Base-by-base conservation (phyloP, 2,329 filamentous ascomycete species). In the Torrubiella hemipterigena region DNA sequence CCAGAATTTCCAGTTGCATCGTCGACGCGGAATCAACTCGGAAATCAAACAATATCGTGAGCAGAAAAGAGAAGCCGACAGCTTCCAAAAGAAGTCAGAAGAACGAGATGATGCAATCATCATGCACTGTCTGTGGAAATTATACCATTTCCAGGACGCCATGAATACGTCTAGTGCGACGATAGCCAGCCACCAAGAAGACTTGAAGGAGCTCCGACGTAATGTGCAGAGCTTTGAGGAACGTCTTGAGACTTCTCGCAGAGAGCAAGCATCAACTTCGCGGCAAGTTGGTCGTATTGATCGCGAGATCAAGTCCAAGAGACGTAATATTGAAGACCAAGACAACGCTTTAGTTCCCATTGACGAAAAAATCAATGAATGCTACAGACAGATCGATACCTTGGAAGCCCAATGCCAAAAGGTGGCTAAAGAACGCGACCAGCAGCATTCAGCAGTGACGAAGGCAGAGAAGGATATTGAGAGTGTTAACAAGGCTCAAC, bases 11-110 rank as follows among this genome's bases (percentile, higher is more conserved):
- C 87, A 93, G 51, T 73, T 96, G 7, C 81, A 91, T 48, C 76
- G 87, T 38, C 82, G 91, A 20, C 77, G 91, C 43, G 86, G 83
- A 29, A 95, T 98, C 59, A 96, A 96, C 54, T 89, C 86, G 3
- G 91, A 98, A 57, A 93, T 98, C 53, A 94, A 91, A 52, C 86
- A 94, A 47, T 98, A 95, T 48, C 82, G 93, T 48, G 86, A 96
- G 52, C 89, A 96, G 56, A 96, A 96, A 61, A 78, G 77, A 43
- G 91, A 96, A 50, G 89, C 89, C 5, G 91, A 98, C 42, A 89
- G 80, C 44, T 98, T 89, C 50, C 82, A 93, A 49, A 77, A 74
- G 41, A 96, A 95, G 56, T 81, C 81, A 2, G 81, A 91, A 32
- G 85, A 96, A 53, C 77, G 84, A 30, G 89, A 98, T 51, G 73